Evolutionary conservation across 2,329 filamentous ascomycete species (phyloP).

Genomic region (Colletotrichum chrysophilum): DNA sequence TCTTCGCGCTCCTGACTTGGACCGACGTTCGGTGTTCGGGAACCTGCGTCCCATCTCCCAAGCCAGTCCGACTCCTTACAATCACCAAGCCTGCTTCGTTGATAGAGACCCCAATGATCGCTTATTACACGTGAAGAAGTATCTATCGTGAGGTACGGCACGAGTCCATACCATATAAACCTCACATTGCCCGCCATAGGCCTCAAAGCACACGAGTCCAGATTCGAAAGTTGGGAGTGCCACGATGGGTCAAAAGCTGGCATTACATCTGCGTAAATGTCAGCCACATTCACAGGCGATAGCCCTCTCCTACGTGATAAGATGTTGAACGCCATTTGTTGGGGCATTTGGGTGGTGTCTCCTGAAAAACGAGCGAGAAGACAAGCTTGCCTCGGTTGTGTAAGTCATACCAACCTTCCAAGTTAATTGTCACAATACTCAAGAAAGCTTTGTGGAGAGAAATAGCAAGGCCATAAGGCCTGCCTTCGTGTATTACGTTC

Average conservation of each 20-base stretch:
- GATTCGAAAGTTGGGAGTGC: background rate
- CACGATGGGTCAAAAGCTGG: background rate
- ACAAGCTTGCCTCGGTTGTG: background rate
- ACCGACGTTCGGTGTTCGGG: too few species aligned
- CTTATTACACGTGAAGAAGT: accelerated
- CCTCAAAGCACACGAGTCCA: background rate
- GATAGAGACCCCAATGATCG: accelerated
- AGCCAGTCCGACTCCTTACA: background rate
- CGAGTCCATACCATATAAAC: background rate
- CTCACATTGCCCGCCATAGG: background rate
- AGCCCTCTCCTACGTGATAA: background rate
- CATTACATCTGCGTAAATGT: background rate
- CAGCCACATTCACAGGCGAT: too few species aligned
- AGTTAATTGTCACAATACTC: background rate
- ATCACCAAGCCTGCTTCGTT: background rate
- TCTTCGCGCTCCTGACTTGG: too few species aligned
- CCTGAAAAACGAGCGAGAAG: accelerated
- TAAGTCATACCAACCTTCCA: background rate
- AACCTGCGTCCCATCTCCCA: too few species aligned
- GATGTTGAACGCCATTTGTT: accelerated
- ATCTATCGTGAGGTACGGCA: background rate
- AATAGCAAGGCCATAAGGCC: background rate
- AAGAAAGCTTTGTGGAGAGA: background rate
- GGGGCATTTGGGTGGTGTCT: accelerated
- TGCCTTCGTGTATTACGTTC: background rate